phyloP scores from a whole-genome alignment of 1,284 basidiomycete species.

The Moesziomyces sp. region DNA sequence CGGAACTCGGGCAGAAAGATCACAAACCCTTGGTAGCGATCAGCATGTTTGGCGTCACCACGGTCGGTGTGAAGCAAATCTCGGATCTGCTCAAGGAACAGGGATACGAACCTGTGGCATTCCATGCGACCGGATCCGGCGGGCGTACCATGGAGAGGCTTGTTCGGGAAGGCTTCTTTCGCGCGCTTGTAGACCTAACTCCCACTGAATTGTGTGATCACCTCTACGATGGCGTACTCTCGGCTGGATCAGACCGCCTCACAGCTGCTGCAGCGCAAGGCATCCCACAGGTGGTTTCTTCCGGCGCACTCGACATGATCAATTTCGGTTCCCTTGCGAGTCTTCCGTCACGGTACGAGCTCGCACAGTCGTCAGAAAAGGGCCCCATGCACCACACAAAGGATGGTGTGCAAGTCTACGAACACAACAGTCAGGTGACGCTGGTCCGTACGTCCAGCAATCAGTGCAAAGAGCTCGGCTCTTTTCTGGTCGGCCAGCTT shows the following conservation, averaged over 20 bases:
- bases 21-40: slow-evolving; percentile 36
- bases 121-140: slow-evolving; percentile 45
- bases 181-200: slow-evolving; percentile 40
- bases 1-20: neutral
- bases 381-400: slow-evolving; percentile 26
- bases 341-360: slow-evolving; percentile 15
- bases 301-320: slow-evolving; percentile 48
- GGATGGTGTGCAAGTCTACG: slow-evolving; percentile 23
- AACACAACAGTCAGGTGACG: slow-evolving; percentile 41
- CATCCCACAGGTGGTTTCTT: slow-evolving; percentile 33
- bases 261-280: slow-evolving; percentile 25
- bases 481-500: slow-evolving; percentile 14
- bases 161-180: slow-evolving; percentile 34
- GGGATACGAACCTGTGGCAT: slow-evolving; percentile 41
- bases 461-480: slow-evolving; percentile 24
- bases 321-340: slow-evolving; percentile 35
- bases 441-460: slow-evolving; percentile 23
- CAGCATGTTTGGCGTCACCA: slow-evolving; percentile 49
- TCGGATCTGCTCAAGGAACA: slow-evolving; percentile 23
- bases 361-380: slow-evolving; percentile 1
- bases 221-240: slow-evolving; percentile 35
- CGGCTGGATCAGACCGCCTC: slow-evolving; percentile 33
- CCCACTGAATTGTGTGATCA: slow-evolving; percentile 43
- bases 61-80: slow-evolving; percentile 28
- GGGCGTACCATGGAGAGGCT: slow-evolving; percentile 43